A percentile compares a stretch with the other conserved stretches of the same genome.
Conservation (phyloP, 352 stramenopile species). For the Phytophthora chlamydospora region DNA sequence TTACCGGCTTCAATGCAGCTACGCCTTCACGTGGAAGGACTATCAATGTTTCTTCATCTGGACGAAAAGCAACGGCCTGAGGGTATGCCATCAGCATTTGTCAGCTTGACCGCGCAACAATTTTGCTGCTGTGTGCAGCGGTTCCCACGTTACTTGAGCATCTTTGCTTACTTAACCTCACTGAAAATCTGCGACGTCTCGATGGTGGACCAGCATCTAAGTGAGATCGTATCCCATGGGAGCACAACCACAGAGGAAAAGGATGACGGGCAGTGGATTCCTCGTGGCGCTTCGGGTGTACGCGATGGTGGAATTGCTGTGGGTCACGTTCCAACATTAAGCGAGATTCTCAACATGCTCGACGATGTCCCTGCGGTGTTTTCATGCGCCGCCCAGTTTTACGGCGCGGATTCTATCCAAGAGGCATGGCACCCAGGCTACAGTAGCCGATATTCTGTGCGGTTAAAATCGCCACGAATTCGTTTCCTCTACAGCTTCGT, state of each 20-base stretch:
- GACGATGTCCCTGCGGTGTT: conserved; percentile 74
- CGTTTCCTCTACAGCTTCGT: conserved; percentile 86
- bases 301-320: conserved; percentile 26
- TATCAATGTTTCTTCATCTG: conserved; percentile 73
- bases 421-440: conserved; percentile 86
- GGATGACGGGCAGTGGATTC: conserved; percentile 23
- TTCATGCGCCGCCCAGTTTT: conserved; percentile 77
- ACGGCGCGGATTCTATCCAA: conserved; percentile 78
- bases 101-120: conserved; percentile 67
- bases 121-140: conserved; percentile 78
- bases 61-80: conserved; percentile 40
- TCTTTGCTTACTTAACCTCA: conserved; percentile 75
- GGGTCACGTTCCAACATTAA: conserved; percentile 63
- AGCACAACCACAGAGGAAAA: conserved; percentile 28
- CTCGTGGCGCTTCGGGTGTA: conserved; percentile 13
- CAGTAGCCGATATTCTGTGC: conserved; percentile 72
- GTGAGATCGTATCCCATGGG: conserved; percentile 69
- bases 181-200: conserved; percentile 77
- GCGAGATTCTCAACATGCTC: conserved; percentile 60
- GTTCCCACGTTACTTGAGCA: conserved; percentile 70
- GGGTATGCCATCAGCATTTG: conserved; percentile 52
- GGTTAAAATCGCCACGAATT: conserved; percentile 78
- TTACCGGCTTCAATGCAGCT: conserved; percentile 64
- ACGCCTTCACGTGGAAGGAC: conserved; percentile 72
- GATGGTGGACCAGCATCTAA: conserved; percentile 61